Percentiles rank a stretch among this genome's conserved stretches.
Evolutionary conservation across 192 early-diverging fungal genomes (phyloP).

Genomic region (Chytriomyces sp.): DNA sequence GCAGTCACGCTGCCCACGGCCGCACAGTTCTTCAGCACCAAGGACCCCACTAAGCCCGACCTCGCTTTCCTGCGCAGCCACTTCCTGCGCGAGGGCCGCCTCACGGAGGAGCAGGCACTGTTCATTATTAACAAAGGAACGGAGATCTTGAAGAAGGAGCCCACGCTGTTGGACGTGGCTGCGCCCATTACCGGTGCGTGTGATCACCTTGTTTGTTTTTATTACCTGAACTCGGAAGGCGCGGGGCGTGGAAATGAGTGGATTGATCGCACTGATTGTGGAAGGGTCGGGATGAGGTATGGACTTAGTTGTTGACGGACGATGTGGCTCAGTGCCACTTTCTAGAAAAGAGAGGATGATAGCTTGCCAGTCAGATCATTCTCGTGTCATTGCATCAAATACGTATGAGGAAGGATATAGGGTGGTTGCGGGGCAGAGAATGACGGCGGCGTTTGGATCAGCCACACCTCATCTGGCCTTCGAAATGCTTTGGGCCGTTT

Average conservation of each 20-base stretch:
- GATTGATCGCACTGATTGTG: no score
- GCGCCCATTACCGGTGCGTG: slow-evolving; percentile 85
- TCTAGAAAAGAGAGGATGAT: no score
- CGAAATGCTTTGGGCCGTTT: neutral
- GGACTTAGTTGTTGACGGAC: no score
- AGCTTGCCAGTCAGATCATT: no score
- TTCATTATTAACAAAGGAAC: slow-evolving; percentile 84
- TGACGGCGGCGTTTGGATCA: neutral
- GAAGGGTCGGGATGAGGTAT: no score
- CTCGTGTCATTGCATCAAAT: no score
- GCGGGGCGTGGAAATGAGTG: neutral
- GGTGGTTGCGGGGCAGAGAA: neutral
- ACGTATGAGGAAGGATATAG: no score
- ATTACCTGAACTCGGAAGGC: neutral
- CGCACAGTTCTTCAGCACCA: slow-evolving; percentile 68
- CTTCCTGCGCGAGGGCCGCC: slow-evolving; percentile 90
- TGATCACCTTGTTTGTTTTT: neutral
- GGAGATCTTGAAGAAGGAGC: slow-evolving; percentile 77
- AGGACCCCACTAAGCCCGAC: slow-evolving; percentile 73
- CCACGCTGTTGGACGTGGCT: slow-evolving; percentile 84
- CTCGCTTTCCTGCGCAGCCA: slow-evolving; percentile 84
- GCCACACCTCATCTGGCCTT: neutral
- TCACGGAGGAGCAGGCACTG: slow-evolving; percentile 91
- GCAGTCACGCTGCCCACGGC: slow-evolving; percentile 55
- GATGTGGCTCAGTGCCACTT: no score